These are phyloP conservation scores for Dissophora globulifera DNA, from an alignment of 192 early-diverging fungal genomes.

Conservation along the genomic window DNA sequence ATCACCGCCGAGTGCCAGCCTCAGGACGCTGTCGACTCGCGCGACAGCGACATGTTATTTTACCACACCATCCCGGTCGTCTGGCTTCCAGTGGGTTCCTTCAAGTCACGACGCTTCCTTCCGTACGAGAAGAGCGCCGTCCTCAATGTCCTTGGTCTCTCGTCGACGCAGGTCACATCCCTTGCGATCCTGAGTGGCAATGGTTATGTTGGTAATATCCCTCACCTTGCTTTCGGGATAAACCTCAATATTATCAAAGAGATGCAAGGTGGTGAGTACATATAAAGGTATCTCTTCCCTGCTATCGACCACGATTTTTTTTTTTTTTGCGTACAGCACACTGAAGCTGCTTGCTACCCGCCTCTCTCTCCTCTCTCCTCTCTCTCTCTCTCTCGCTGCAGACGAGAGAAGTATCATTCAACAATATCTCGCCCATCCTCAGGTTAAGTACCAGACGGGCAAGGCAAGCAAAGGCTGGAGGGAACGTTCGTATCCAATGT, in stretches of 20 bases:
- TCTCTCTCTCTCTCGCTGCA: too few species aligned
- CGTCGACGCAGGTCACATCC: neutral
- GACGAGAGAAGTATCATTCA: neutral
- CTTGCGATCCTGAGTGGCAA: slow-evolving; percentile 27
- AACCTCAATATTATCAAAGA: slow-evolving; percentile 7
- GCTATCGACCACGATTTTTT: too few species aligned
- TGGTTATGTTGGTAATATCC: slow-evolving; percentile 20
- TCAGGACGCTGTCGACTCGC: slow-evolving; percentile 1
- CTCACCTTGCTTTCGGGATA: slow-evolving; percentile 4
- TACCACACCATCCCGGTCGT: slow-evolving; percentile 9
- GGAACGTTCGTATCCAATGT: neutral
- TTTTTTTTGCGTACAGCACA: too few species aligned
- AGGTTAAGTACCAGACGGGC: neutral
- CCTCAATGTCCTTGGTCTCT: neutral
- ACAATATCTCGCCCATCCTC: slow-evolving; percentile 5
- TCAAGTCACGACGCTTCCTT: neutral
- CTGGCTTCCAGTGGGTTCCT: slow-evolving; percentile 3
- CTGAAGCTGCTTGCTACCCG: too few species aligned
- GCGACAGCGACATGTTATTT: neutral
- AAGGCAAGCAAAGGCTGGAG: slow-evolving; percentile 8
- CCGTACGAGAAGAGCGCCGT: slow-evolving; percentile 2
- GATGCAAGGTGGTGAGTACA: slow-evolving; percentile 13
- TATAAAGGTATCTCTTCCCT: too few species aligned
- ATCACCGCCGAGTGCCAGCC: slow-evolving; percentile 11
- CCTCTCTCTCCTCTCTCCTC: too few species aligned